Percentiles rank a stretch among this genome's conserved stretches.
Evolutionary conservation across 2,329 filamentous ascomycete species (phyloP).

Genomic region (Emericellopsis cladophorae): DNA sequence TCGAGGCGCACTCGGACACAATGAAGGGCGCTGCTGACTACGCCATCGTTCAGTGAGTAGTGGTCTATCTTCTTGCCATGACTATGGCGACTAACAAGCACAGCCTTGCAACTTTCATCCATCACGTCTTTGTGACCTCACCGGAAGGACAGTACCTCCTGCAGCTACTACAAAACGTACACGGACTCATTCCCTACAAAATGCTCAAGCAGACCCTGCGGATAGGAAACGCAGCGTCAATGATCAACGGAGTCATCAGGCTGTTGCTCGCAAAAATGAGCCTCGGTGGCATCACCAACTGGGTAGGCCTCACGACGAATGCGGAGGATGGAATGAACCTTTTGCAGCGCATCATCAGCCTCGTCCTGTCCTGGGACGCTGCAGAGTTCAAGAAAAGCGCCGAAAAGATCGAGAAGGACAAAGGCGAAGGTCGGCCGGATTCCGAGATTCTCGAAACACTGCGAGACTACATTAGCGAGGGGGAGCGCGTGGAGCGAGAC

Average conservation of each 20-base stretch:
- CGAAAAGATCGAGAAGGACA: conserved; percentile 51
- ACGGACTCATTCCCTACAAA: conserved; percentile 59
- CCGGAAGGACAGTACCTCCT: conserved; percentile 65
- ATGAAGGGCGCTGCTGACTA: conserved; percentile 54
- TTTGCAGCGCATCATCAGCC: conserved; percentile 62
- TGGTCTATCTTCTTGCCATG: not conserved
- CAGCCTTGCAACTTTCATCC: conserved; percentile 61
- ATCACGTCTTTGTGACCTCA: conserved; percentile 60
- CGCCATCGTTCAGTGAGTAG: conserved; percentile 53
- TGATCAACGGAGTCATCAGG: conserved; percentile 65
- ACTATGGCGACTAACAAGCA: not conserved
- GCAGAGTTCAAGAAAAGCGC: conserved; percentile 54
- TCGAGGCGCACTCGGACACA: conserved; percentile 50
- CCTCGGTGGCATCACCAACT: conserved; percentile 63
- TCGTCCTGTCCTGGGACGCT: conserved; percentile 62
- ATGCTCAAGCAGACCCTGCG: conserved; percentile 61
- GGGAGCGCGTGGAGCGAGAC: conserved; percentile 43
- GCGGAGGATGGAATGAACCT: conserved; percentile 73
- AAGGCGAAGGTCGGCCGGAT: conserved; percentile 31
- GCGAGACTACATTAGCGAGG: conserved; percentile 40
- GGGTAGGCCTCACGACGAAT: conserved; percentile 59
- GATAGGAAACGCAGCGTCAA: conserved; percentile 67
- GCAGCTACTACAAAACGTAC: conserved; percentile 56
- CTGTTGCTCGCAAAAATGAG: conserved; percentile 69
- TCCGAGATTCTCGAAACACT: conserved; percentile 51